Conservation (phyloP, 495 filamentous ascomycete genomes). For the Penicillium turbatum region DNA sequence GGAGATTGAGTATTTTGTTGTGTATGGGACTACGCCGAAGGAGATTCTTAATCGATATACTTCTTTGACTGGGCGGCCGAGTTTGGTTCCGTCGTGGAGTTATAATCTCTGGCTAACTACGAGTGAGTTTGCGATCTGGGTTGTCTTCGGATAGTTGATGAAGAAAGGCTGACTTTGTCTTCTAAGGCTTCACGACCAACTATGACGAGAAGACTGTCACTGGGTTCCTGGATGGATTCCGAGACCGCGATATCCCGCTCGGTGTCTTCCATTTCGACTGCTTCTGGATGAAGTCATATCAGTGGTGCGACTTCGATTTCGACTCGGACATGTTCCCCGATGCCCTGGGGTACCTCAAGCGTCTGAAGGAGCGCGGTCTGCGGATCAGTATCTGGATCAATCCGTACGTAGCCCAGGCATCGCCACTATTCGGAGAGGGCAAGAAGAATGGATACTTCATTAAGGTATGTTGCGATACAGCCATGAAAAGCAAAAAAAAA, state of each 20-base stretch:
- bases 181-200: slow-evolving; percentile 57
- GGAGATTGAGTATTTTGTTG: slow-evolving; percentile 56
- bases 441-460: slow-evolving; percentile 64
- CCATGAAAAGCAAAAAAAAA: neutral
- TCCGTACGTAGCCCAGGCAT: slow-evolving; percentile 64
- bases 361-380: slow-evolving; percentile 58
- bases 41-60: slow-evolving; percentile 62
- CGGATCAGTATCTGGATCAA: slow-evolving; percentile 71
- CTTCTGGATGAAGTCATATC: slow-evolving; percentile 64
- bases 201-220: slow-evolving; percentile 66
- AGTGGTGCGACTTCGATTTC: slow-evolving; percentile 73
- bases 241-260: slow-evolving; percentile 58
- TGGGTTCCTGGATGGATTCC: slow-evolving; percentile 64
- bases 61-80: slow-evolving; percentile 55
- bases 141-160: neutral
- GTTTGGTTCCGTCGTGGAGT: slow-evolving; percentile 61
- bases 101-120: slow-evolving; percentile 70
- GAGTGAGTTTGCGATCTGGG: slow-evolving; percentile 23
- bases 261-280: slow-evolving; percentile 70
- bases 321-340: slow-evolving; percentile 65
- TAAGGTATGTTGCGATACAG: slow-evolving; percentile 33
- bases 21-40: slow-evolving; percentile 64
- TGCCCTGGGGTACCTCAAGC: slow-evolving; percentile 56
- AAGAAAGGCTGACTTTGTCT: neutral
- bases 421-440: slow-evolving; percentile 59